A percentile compares a stretch with the other conserved stretches of the same genome.
phyloP scores from a whole-genome alignment of 257 asterid species.

The Solanum peruvianum region DNA sequence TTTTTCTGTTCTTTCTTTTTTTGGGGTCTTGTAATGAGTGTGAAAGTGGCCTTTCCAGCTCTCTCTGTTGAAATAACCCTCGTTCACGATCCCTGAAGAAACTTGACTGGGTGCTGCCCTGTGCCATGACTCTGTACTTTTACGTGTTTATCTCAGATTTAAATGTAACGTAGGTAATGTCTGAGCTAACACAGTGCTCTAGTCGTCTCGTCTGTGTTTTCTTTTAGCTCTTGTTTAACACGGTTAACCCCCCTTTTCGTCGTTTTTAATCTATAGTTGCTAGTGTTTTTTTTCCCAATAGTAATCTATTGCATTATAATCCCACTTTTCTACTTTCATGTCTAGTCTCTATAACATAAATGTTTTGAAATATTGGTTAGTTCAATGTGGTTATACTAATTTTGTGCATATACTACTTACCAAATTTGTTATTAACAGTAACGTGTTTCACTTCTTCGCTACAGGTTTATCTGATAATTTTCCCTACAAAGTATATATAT shows the following conservation, averaged over 20 bases:
- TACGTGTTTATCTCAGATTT: constrained; percentile 21
- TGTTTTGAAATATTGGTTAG: background rate
- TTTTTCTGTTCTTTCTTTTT: constrained; percentile 2
- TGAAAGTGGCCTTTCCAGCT: constrained; percentile 40
- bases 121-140: constrained; percentile 33
- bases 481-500: background rate
- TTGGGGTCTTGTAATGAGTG: constrained; percentile 44
- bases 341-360: background rate
- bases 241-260: background rate
- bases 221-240: background rate
- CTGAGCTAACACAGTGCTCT: constrained; percentile 32
- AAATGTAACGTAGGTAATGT: constrained; percentile 37
- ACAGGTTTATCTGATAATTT: background rate
- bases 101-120: constrained; percentile 36
- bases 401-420: background rate
- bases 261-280: background rate
- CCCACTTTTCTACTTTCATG: background rate
- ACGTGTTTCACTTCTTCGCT: background rate
- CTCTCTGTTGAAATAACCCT: constrained; percentile 5
- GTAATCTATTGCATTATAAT: background rate
- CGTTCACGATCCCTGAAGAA: constrained; percentile 8
- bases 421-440: background rate
- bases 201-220: constrained; percentile 4
- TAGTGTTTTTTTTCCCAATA: background rate
- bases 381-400: background rate